Conservation (phyloP, 2,329 filamentous ascomycete genomes). For the Aspergillus tanneri region DNA sequence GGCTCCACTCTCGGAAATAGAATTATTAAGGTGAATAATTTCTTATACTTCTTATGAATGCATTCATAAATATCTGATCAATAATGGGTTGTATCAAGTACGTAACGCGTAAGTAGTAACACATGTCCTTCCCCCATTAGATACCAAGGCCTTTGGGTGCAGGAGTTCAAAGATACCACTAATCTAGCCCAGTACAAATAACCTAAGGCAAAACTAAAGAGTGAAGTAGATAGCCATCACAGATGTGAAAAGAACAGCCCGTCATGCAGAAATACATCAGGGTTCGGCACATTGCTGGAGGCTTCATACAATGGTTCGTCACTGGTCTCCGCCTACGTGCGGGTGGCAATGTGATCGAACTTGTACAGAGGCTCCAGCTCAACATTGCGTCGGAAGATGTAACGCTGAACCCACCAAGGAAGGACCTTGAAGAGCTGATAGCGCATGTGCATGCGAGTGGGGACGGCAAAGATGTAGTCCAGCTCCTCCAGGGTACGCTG, state of each 20-base stretch:
- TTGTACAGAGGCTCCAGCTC: slow-evolving; percentile 54
- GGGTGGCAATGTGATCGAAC: slow-evolving; percentile 36
- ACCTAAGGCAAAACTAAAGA: background rate
- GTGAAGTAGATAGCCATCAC: background rate
- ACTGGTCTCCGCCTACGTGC: slow-evolving; percentile 1
- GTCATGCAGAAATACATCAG: too few species aligned
- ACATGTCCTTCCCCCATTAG: background rate
- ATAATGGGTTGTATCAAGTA: background rate
- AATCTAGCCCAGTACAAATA: background rate
- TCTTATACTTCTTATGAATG: too few species aligned
- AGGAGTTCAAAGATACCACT: background rate
- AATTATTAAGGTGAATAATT: too few species aligned
- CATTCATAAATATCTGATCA: background rate
- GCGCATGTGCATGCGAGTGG: slow-evolving; percentile 55
- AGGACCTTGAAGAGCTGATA: slow-evolving; percentile 59
- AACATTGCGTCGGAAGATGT: slow-evolving; percentile 53
- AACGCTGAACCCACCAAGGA: slow-evolving; percentile 62
- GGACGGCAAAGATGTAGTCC: slow-evolving; percentile 60
- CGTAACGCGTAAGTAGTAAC: background rate
- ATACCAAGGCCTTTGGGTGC: background rate
- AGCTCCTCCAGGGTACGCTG: slow-evolving; percentile 57
- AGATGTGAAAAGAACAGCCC: background rate
- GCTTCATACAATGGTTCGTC: too few species aligned
- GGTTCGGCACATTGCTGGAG: too few species aligned
- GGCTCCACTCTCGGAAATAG: background rate